Evolutionary conservation across 441 rosid species (phyloP).

Genomic region (Arabidopsis lyrata): DNA sequence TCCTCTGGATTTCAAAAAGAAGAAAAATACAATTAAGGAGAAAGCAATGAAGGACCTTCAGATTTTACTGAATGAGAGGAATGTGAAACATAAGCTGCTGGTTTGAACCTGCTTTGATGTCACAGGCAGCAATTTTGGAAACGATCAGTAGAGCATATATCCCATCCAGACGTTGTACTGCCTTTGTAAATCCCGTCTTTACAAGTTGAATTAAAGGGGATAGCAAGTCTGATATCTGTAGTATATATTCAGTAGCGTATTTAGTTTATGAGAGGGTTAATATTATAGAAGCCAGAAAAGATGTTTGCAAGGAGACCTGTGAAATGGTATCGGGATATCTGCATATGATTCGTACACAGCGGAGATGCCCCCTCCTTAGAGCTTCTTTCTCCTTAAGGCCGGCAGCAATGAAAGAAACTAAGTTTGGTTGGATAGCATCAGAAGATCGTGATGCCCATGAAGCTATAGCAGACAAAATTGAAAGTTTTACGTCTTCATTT

Average conservation of each 20-base stretch:
- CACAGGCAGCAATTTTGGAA: slow-evolving; percentile 85
- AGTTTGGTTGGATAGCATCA: slow-evolving; percentile 70
- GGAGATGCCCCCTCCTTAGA: slow-evolving; percentile 94
- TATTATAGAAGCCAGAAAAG: slow-evolving; percentile 20
- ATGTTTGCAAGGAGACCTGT: slow-evolving; percentile 55
- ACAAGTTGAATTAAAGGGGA: slow-evolving; percentile 90
- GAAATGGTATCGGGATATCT: slow-evolving; percentile 72
- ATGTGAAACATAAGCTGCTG: slow-evolving; percentile 24
- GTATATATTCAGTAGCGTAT: slow-evolving; percentile 34
- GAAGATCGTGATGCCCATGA: slow-evolving; percentile 83
- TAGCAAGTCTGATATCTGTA: slow-evolving; percentile 84
- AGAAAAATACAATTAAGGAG: slow-evolving; percentile 23
- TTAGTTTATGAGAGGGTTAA: slow-evolving; percentile 33
- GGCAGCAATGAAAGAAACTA: slow-evolving; percentile 73
- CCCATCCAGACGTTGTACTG: slow-evolving; percentile 96
- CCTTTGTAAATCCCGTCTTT: slow-evolving; percentile 92
- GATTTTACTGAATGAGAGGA: slow-evolving; percentile 26
- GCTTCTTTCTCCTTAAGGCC: slow-evolving; percentile 97
- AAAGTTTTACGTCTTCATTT: slow-evolving; percentile 94
- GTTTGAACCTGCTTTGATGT: slow-evolving; percentile 88
- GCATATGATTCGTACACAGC: slow-evolving; percentile 71
- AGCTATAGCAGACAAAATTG: slow-evolving; percentile 73
- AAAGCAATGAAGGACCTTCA: slow-evolving; percentile 29
- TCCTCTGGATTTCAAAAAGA: slow-evolving; percentile 67
- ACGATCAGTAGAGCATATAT: slow-evolving; percentile 82